Evolutionary conservation across 768 basidiomycete genomes (phyloP), one percentile per base, ranked within the genome.

Genomic region (Pisolithus tinctorius): DNA sequence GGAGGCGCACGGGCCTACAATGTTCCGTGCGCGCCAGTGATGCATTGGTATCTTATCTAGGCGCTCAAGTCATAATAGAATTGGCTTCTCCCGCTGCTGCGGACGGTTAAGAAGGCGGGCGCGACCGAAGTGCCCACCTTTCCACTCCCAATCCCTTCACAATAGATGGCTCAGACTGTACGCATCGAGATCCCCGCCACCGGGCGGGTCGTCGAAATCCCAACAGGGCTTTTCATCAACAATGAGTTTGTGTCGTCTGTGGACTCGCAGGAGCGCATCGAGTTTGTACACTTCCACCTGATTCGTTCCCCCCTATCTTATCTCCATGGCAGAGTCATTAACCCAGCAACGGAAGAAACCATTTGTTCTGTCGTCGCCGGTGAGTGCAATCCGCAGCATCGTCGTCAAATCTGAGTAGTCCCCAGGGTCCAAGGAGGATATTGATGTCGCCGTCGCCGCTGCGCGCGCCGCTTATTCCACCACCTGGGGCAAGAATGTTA

Each of bases 201-300:
- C 26, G 69, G 73, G 49, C 81, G 78, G 64, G 63, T 71, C 60
- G 72, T 90, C 46, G 71, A 72, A 34, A 75, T 93, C 36, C 84
- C 84, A 9, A 90, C 88, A 6, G 91, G 91, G 16, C 76, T 95
- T 25, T 97, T 90, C 73, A 93, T 97, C 70, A 84, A 93, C 74
- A 91, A 90, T 64, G 79, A 92, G 63, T 94, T 92, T 60, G 85
- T 89, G 27, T 66, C 81, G n/a, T 88, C 87, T 6, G 74, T 77
- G 25, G 85, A 88, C 59, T 85, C 82, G 30, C 62, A 71, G 13
- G 84, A 86, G 50, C 65, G 74, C 41, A 80, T 91, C 63, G 63
- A 78, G 87, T 88, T 58, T 58, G 81, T 66, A 36, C 39, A 46
- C 0, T 36, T 44, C 20, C 38, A 48, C 13, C 46, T 44, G 26